phyloP scores from a whole-genome alignment of 2,329 filamentous ascomycete species.

The Colletotrichum euphorbiae region DNA sequence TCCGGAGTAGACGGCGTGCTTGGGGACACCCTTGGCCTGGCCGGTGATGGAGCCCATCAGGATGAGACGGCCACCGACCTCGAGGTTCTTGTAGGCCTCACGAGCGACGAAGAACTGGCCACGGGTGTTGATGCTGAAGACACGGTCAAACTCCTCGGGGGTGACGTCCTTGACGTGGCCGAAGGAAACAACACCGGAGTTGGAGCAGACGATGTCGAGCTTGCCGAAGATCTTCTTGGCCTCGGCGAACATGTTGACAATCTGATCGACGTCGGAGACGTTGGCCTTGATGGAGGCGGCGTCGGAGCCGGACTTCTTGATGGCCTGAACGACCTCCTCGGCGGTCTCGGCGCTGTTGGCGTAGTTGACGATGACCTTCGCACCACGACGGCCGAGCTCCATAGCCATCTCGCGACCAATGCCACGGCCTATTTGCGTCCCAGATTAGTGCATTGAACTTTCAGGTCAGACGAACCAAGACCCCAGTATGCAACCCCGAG shows the following conservation, averaged over 20 bases:
- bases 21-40: constrained; percentile 74
- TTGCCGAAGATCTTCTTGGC: constrained; percentile 73
- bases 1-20: constrained; percentile 79
- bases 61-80: constrained; percentile 76
- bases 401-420: constrained; percentile 70
- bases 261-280: constrained; percentile 73
- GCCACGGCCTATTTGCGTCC: constrained; percentile 59
- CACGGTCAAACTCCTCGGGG: constrained; percentile 78
- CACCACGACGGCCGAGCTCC: constrained; percentile 67
- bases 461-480: constrained; percentile 22
- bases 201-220: constrained; percentile 77
- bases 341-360: constrained; percentile 68
- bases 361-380: constrained; percentile 70
- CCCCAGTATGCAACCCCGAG: constrained; percentile 1
- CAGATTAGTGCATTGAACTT: neutral
- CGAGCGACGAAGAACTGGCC: constrained; percentile 80
- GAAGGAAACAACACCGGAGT: constrained; percentile 76
- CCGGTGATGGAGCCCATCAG: constrained; percentile 79
- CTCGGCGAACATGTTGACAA: constrained; percentile 71
- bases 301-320: constrained; percentile 68
- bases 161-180: constrained; percentile 76
- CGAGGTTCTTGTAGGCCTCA: constrained; percentile 76
- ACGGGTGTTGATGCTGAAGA: constrained; percentile 75
- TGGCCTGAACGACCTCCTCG: constrained; percentile 63
- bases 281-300: constrained; percentile 76